Base-by-base conservation (phyloP, 371 early-diverging fungal species). In the Mortierella sp. region DNA sequence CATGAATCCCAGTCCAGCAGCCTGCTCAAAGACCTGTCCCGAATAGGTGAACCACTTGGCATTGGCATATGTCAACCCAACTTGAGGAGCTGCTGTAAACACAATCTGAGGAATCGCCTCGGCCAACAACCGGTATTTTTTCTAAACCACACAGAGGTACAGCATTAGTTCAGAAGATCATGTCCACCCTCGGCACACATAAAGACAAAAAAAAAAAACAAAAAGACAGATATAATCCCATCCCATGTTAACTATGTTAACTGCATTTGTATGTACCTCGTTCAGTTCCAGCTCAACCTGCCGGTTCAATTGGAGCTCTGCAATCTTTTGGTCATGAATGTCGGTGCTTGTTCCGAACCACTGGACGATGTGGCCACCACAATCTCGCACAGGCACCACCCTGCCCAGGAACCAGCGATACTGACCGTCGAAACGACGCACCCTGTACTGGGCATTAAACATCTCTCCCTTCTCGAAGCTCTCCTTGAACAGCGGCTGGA, bases 51-150 rank as follows among this genome's bases (percentile, higher is more conserved):
- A 86, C 92, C 92, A 92, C 68, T 92, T 91, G 7, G 88, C 90
- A 63, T 92, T 92, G 0, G 91, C 88, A 80, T 89, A 92, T 0
- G 90, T 91, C 34, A 92, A 70, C 1, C 92, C 92, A 29, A 80
- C 80, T n/a, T 88, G 87, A 24, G 91, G 91, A 0, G 90, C 83
- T n/a, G 91, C 89, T 0, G 91, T 91, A 66, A 92, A 92, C 2
- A 92, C 92, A 53, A 92, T 90, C 66, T 92, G 92, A 5, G 92
- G 92, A 48, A 92, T 92, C 2, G 92, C 91, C 64, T 92, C 92
- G 4, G 92, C 92, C 13, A 92, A 73, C 22, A 91, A 68, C 37
- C 92, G 81, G 66, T 92, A 92, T 80, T 92, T 92, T 70, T 91
- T 81, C 82, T 81, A 70, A 0, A 44, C 14, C 10, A n/a, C 13